phyloP scores from a whole-genome alignment of 768 basidiomycete genomes.

The Kwoniella pini region DNA sequence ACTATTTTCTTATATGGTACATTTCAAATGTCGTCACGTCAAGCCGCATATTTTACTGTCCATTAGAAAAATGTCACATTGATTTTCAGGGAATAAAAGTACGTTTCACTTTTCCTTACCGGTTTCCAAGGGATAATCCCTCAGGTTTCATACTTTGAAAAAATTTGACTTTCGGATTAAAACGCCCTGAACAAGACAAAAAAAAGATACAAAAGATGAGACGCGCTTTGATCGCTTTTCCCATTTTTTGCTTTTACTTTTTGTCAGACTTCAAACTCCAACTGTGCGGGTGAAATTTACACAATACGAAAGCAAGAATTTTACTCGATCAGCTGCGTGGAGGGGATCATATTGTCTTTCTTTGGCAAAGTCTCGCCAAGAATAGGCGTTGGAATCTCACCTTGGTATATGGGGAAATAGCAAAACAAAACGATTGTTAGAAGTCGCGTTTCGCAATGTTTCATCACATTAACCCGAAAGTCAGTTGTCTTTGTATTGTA shows the following conservation, averaged over 20 bases:
- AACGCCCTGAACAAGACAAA: background rate
- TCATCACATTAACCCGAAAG: no score
- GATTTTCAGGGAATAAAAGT: background rate
- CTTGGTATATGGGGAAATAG: background rate
- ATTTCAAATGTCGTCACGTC: constrained; percentile 3
- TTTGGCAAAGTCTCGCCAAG: no score
- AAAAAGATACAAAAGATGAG: background rate
- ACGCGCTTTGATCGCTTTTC: background rate
- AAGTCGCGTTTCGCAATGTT: background rate
- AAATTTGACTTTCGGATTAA: background rate
- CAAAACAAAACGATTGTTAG: background rate
- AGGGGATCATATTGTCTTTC: no score
- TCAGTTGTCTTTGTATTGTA: background rate
- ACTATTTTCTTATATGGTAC: no score
- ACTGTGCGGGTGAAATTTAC: background rate
- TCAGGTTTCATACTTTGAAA: background rate
- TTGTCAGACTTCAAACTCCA: background rate
- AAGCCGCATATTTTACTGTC: background rate
- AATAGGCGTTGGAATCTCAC: no score
- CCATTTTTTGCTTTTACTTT: no score
- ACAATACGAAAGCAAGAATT: background rate
- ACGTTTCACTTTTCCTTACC: background rate
- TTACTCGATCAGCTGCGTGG: background rate
- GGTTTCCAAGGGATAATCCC: background rate
- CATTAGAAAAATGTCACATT: constrained; percentile 3